phyloP scores from a whole-genome alignment of 352 stramenopile genomes.

The Pythium phragmitis region DNA sequence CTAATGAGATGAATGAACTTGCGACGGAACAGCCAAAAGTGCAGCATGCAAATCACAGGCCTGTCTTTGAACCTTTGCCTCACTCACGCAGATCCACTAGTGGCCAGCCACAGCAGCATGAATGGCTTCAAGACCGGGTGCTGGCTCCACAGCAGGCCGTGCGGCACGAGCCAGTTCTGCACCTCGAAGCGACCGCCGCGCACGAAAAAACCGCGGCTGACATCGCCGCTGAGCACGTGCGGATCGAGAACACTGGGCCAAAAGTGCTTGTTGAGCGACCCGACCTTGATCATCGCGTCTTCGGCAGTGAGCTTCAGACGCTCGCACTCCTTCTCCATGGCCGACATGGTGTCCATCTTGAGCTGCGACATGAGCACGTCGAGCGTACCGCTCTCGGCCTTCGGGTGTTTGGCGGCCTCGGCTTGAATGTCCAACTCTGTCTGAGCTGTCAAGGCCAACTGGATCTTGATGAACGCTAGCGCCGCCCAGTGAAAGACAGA shows the following conservation, averaged over 20 bases:
- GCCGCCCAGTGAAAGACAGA: conserved; percentile 8
- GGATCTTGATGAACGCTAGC: conserved; percentile 19
- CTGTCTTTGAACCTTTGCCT: too few relatives aligned
- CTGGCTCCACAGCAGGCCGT: conserved; percentile 13
- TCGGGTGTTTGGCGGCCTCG: neutral
- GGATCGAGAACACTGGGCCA: conserved; percentile 10
- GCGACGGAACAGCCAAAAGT: too few relatives aligned
- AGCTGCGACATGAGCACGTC: neutral
- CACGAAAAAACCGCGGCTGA: neutral
- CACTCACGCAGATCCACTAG: too few relatives aligned
- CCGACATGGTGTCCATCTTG: neutral
- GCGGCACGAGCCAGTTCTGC: conserved; percentile 15
- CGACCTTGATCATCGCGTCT: neutral
- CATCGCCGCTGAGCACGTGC: conserved; percentile 1
- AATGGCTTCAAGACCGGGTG: too few relatives aligned
- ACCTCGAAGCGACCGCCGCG: conserved; percentile 12
- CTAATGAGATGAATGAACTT: too few relatives aligned
- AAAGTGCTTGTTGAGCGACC: conserved; percentile 7
- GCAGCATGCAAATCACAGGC: too few relatives aligned
- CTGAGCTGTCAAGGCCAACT: neutral
- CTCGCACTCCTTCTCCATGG: conserved; percentile 4
- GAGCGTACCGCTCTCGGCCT: neutral
- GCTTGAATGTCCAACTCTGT: neutral
- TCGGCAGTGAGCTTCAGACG: neutral
- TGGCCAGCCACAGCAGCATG: neutral